phyloP scores from a whole-genome alignment of 192 early-diverging fungal species.

The Entomortierella parvispora region DNA sequence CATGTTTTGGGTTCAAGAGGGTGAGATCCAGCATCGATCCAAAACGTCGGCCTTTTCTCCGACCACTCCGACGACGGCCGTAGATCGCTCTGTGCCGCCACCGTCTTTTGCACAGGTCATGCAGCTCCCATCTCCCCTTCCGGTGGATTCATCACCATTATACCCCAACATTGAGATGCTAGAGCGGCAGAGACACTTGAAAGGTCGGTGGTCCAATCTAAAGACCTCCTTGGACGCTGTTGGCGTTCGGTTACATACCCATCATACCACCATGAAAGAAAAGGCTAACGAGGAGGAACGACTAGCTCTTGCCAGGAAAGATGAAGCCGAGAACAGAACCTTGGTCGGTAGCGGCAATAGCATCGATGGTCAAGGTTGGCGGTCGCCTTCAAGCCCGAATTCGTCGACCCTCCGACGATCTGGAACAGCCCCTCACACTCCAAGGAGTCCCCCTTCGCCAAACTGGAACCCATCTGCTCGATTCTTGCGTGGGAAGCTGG shows the following conservation, averaged over 20 bases:
- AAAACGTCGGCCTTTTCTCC: slow-evolving; percentile 15
- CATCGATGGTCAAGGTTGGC: slow-evolving; percentile 8
- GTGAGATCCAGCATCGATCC: slow-evolving; percentile 41
- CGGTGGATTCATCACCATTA: slow-evolving; percentile 25
- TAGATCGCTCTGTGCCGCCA: slow-evolving; percentile 2
- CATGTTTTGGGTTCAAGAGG: slow-evolving; percentile 52
- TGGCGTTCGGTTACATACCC: slow-evolving; percentile 18
- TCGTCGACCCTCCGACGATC: slow-evolving; percentile 24
- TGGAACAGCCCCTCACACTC: background rate
- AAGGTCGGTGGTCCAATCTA: slow-evolving; percentile 38
- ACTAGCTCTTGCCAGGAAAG: slow-evolving; percentile 13
- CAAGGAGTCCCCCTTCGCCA: slow-evolving; percentile 7
- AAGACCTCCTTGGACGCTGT: slow-evolving; percentile 37
- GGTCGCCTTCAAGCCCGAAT: background rate
- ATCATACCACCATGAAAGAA: slow-evolving; percentile 25
- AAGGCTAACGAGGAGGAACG: slow-evolving; percentile 9
- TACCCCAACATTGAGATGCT: slow-evolving; percentile 39
- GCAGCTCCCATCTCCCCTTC: background rate
- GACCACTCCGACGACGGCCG: slow-evolving; percentile 21
- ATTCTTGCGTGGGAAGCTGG: slow-evolving; percentile 29
- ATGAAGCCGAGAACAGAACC: slow-evolving; percentile 22
- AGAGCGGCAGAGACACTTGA: slow-evolving; percentile 28
- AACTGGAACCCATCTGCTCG: slow-evolving; percentile 18
- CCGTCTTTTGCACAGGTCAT: background rate
- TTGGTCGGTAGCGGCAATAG: slow-evolving; percentile 21